Conservation (phyloP, 129 eudicot genomes). For the Deinandra increscens region DNA sequence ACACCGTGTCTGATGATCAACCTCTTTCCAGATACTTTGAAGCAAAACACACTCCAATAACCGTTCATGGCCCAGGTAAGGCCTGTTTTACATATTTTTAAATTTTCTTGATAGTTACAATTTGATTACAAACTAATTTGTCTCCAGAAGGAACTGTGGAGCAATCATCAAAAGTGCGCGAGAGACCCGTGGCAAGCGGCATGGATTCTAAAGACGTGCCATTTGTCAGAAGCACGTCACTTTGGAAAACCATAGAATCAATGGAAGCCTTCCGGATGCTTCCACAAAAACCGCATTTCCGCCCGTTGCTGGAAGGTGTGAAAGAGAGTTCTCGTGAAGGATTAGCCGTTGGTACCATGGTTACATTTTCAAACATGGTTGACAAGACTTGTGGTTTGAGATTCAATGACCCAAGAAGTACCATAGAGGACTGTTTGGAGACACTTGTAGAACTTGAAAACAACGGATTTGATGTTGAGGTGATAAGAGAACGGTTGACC, state of each 20-base stretch:
- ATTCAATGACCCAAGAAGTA: slow-evolving; percentile 44
- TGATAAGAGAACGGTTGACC: slow-evolving; percentile 46
- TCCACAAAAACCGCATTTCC: slow-evolving; percentile 88
- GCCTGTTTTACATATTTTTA: neutral
- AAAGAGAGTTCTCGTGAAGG: slow-evolving; percentile 74
- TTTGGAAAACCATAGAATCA: slow-evolving; percentile 67
- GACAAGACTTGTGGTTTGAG: slow-evolving; percentile 47
- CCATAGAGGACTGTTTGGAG: slow-evolving; percentile 52
- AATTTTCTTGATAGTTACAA: neutral
- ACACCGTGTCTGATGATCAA: slow-evolving; percentile 47
- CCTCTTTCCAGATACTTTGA: slow-evolving; percentile 35
- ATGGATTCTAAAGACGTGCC: slow-evolving; percentile 34
- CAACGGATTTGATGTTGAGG: slow-evolving; percentile 63
- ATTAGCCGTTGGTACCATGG: slow-evolving; percentile 72
- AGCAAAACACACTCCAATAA: slow-evolving; percentile 23
- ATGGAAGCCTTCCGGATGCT: slow-evolving; percentile 58
- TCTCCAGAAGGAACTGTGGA: slow-evolving; percentile 25
- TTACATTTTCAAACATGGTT: slow-evolving; percentile 53
- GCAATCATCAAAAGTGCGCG: slow-evolving; percentile 23
- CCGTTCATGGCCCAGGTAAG: slow-evolving; percentile 48
- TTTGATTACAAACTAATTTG: neutral
- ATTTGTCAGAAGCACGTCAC: slow-evolving; percentile 49
- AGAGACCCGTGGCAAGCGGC: too few species aligned
- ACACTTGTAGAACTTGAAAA: slow-evolving; percentile 62
- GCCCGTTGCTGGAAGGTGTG: slow-evolving; percentile 43